Conservation (phyloP, 495 filamentous ascomycete species). For the Jackrogersella multiformis region DNA sequence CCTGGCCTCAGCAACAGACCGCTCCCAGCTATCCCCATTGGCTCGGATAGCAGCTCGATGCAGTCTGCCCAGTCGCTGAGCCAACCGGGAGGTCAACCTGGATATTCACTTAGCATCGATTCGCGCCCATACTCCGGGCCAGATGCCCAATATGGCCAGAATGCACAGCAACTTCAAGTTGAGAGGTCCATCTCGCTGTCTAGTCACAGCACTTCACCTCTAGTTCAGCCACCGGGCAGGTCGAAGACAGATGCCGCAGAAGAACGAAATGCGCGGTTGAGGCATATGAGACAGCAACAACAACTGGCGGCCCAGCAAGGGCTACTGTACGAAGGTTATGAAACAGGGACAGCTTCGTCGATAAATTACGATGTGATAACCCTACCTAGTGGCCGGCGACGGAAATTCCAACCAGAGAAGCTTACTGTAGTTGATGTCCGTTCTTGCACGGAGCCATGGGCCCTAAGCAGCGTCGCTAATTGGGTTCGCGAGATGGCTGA, state of each 20-base stretch:
- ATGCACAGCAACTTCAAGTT: slow-evolving; percentile 61
- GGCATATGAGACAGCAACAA: slow-evolving; percentile 66
- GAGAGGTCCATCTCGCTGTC: slow-evolving; percentile 88
- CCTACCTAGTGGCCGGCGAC: slow-evolving; percentile 72
- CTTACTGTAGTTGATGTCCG: slow-evolving; percentile 84
- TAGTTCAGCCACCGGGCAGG: slow-evolving; percentile 80
- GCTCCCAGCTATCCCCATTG: slow-evolving; percentile 79
- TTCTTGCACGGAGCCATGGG: slow-evolving; percentile 91
- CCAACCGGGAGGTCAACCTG: slow-evolving; percentile 49
- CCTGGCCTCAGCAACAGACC: slow-evolving; percentile 78
- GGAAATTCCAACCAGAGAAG: slow-evolving; percentile 88
- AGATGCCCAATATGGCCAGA: slow-evolving; percentile 51
- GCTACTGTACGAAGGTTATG: slow-evolving; percentile 58
- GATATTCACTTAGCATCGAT: slow-evolving; percentile 54
- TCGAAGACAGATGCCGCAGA: slow-evolving; percentile 95
- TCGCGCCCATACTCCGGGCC: slow-evolving; percentile 47
- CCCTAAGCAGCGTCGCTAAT: slow-evolving; percentile 82
- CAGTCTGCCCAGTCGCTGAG: slow-evolving; percentile 49
- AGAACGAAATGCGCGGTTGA: slow-evolving; percentile 63
- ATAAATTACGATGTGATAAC: slow-evolving; percentile 73
- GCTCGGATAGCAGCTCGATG: slow-evolving; percentile 53
- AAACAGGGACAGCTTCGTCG: slow-evolving; percentile 62
- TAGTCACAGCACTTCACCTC: slow-evolving; percentile 81
- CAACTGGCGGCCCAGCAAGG: slow-evolving; percentile 57
- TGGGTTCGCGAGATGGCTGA: slow-evolving; percentile 92